These are phyloP conservation scores for Aegle marmelos DNA, from an alignment of 345 rosid genomes.

Conservation along the genomic window DNA sequence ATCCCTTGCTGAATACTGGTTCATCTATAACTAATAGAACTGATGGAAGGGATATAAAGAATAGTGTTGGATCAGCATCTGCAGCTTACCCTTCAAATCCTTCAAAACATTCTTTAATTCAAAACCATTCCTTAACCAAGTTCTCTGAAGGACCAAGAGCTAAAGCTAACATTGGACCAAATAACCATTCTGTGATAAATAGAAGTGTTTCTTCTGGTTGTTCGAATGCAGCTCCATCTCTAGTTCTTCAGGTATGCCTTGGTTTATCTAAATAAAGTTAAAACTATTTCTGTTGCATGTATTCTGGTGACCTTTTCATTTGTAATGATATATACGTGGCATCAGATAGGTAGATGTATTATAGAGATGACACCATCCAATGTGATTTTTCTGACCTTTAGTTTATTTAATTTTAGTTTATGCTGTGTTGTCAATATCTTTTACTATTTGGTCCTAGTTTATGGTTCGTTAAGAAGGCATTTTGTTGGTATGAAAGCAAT, in stretches of 20 bases:
- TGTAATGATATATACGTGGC: not conserved
- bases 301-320: not conserved
- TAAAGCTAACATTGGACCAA: slow-evolving; percentile 42
- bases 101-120: slow-evolving; percentile 42
- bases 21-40: slow-evolving; percentile 32
- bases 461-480: not conserved
- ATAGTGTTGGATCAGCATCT: slow-evolving; percentile 45
- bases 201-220: slow-evolving; percentile 43
- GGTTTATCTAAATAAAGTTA: not conserved
- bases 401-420: not conserved
- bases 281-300: not conserved
- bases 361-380: not conserved
- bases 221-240: slow-evolving; percentile 35
- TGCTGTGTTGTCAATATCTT: not conserved
- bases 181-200: slow-evolving; percentile 34
- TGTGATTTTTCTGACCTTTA: not conserved
- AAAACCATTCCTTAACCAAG: slow-evolving; percentile 39
- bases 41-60: slow-evolving; percentile 48
- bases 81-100: slow-evolving; percentile 39
- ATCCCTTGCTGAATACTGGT: slow-evolving; percentile 45
- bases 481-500: not conserved
- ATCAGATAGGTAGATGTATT: not conserved
- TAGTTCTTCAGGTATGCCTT: slow-evolving; percentile 45
- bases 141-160: slow-evolving; percentile 40
- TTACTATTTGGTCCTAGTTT: not conserved